These are phyloP conservation scores for Fusarium abutilonis DNA, from an alignment of 2,329 filamentous ascomycete species.

Conservation along the genomic window DNA sequence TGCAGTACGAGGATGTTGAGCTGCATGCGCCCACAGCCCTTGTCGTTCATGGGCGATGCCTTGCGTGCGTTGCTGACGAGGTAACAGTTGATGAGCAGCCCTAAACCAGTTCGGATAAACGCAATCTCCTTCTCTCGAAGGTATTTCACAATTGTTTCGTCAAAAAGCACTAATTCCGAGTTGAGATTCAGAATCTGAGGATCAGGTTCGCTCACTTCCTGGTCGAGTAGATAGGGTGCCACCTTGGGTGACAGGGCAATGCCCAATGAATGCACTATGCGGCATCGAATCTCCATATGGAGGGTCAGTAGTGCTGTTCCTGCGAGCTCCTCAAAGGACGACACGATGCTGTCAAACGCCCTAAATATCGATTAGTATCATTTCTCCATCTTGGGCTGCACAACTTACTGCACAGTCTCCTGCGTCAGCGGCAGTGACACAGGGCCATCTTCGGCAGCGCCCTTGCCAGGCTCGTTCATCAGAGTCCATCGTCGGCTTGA, in stretches of 20 bases:
- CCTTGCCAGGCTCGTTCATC: constrained; percentile 70
- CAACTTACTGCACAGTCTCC: constrained; percentile 79
- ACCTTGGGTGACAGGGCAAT: constrained; percentile 68
- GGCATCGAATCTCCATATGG: constrained; percentile 88
- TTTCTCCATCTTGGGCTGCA: neutral
- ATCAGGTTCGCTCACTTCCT: constrained; percentile 80
- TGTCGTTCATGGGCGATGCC: constrained; percentile 83
- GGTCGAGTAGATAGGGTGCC: constrained; percentile 72
- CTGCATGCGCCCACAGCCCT: constrained; percentile 87
- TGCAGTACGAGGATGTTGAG: constrained; percentile 95
- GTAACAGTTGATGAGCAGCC: constrained; percentile 79
- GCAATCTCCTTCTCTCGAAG: constrained; percentile 75
- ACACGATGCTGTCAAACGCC: constrained; percentile 86
- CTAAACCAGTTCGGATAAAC: constrained; percentile 81
- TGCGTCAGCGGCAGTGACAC: constrained; percentile 88
- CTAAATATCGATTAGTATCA: constrained; percentile 54
- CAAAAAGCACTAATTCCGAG: constrained; percentile 83
- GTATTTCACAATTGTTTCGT: constrained; percentile 80
- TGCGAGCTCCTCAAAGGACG: constrained; percentile 83
- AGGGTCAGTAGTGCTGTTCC: constrained; percentile 82
- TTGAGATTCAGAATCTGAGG: constrained; percentile 85
- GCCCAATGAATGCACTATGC: constrained; percentile 81
- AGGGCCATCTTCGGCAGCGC: constrained; percentile 68
- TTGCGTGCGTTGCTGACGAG: constrained; percentile 76
- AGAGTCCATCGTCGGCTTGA: constrained; percentile 85